Percentiles rank a stretch among this genome's conserved stretches.
These are phyloP conservation scores for Lasiodiplodia sp. DNA, from an alignment of 2,329 filamentous ascomycete genomes.

Conservation along the genomic window DNA sequence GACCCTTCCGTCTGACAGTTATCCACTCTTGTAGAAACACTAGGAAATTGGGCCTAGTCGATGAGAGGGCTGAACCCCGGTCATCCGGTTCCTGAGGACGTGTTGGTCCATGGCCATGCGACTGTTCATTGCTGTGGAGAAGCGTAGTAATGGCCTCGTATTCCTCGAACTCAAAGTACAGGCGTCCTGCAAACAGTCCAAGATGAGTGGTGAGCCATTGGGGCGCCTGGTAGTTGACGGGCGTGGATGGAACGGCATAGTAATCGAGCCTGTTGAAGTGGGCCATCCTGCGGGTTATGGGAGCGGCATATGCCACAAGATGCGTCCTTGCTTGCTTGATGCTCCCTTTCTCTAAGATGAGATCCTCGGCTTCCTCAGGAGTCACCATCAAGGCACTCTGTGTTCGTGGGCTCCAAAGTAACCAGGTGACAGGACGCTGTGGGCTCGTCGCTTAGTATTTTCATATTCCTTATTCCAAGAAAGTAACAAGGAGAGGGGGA, in stretches of 20 bases:
- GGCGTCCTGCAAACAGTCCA: conserved; percentile 65
- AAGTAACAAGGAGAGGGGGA: not conserved
- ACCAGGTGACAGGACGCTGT: conserved; percentile 64
- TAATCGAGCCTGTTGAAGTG: conserved; percentile 64
- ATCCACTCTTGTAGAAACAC: conserved; percentile 63
- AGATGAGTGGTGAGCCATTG: conserved; percentile 65
- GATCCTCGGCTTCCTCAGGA: conserved; percentile 67
- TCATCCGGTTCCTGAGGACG: not conserved
- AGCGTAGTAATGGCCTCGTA: conserved; percentile 39
- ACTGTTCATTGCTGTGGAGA: conserved; percentile 31
- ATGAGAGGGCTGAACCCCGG: not conserved
- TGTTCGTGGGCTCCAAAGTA: conserved; percentile 60
- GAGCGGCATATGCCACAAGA: conserved; percentile 65
- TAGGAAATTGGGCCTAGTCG: conserved; percentile 38
- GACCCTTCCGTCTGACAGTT: conserved; percentile 59
- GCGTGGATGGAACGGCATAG: conserved; percentile 60
- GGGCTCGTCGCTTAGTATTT: not conserved
- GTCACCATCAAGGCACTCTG: conserved; percentile 64
- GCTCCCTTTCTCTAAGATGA: conserved; percentile 57
- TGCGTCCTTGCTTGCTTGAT: conserved; percentile 41
- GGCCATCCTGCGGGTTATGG: conserved; percentile 66
- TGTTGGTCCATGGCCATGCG: not conserved
- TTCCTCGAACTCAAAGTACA: conserved; percentile 65
- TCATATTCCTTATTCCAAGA: not conserved
- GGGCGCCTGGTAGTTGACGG: conserved; percentile 52